Percentiles rank a stretch among this genome's conserved stretches.
Conservation (phyloP, 441 rosid species). For the Euphorbia celastroides region DNA sequence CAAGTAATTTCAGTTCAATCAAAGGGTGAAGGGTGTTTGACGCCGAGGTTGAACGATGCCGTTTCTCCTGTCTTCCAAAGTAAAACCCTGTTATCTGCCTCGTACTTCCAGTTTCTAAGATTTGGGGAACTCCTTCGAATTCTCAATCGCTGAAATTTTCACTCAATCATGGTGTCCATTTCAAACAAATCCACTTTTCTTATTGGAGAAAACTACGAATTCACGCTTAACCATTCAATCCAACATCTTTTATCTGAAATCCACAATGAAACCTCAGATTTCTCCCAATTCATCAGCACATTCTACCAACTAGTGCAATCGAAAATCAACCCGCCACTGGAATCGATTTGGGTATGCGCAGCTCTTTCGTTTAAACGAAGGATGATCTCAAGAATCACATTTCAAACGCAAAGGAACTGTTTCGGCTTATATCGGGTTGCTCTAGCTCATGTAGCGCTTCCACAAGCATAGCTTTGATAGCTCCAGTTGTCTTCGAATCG, state of each 20-base stretch:
- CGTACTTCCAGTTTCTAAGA: neutral
- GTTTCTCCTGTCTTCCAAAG: neutral
- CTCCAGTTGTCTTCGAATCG: conserved; percentile 36
- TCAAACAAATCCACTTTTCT: conserved; percentile 10
- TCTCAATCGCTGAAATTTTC: neutral
- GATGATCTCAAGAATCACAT: conserved; percentile 27
- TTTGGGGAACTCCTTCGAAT: neutral
- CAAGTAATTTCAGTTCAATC: too few species aligned
- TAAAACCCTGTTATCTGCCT: conserved; percentile 6
- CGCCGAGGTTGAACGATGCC: neutral
- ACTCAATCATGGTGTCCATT: conserved; percentile 17
- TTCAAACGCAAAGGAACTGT: conserved; percentile 28
- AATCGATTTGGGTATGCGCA: conserved; percentile 45
- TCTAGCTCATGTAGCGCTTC: conserved; percentile 29
- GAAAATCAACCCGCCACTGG: conserved; percentile 40
- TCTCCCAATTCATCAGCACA: conserved; percentile 23
- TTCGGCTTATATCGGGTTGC: conserved; percentile 39
- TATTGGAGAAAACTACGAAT: conserved; percentile 24
- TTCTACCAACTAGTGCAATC: conserved; percentile 42
- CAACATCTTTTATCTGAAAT: conserved; percentile 32
- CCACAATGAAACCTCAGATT: conserved; percentile 25
- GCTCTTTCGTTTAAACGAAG: conserved; percentile 27
- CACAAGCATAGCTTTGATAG: conserved; percentile 42
- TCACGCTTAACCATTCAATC: conserved; percentile 26
- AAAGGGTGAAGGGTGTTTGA: too few species aligned